phyloP scores from a whole-genome alignment of 768 basidiomycete species.

The Neoboletus magnificus region DNA sequence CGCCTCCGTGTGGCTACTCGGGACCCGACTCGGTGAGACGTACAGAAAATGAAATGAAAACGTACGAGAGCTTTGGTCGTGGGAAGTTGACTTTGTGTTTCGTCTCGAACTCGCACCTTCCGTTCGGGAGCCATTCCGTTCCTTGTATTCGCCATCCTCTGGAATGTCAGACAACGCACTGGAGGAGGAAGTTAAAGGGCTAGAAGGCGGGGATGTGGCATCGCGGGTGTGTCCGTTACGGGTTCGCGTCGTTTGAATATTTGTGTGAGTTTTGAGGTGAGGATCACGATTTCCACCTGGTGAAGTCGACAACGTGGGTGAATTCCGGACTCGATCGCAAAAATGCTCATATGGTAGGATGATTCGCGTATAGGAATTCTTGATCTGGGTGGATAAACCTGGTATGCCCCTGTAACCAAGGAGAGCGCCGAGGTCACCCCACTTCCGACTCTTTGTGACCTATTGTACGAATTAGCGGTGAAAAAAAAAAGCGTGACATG shows the following conservation, averaged over 20 bases:
- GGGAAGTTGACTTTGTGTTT: slow-evolving; percentile 48
- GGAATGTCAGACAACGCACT: slow-evolving; percentile 79
- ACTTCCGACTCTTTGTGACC: slow-evolving; percentile 83
- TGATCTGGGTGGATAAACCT: slow-evolving; percentile 82
- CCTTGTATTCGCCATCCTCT: slow-evolving; percentile 67
- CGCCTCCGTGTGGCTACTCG: slow-evolving; percentile 33
- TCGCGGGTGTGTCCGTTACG: slow-evolving; percentile 41
- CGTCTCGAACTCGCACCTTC: slow-evolving; percentile 45
- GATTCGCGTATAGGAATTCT: slow-evolving; percentile 85
- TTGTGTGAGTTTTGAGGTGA: slow-evolving; percentile 54
- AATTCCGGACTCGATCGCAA: slow-evolving; percentile 68
- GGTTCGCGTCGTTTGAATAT: slow-evolving; percentile 41
- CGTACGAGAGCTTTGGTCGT: slow-evolving; percentile 47
- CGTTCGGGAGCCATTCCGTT: slow-evolving; percentile 43
- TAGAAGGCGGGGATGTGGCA: slow-evolving; percentile 61
- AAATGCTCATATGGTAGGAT: slow-evolving; percentile 97
- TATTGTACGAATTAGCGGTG: slow-evolving; percentile 35
- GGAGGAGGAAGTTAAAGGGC: slow-evolving; percentile 73
- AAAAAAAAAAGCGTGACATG: slow-evolving; percentile 17
- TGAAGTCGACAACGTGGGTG: slow-evolving; percentile 44
- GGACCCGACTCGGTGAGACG: slow-evolving; percentile 17
- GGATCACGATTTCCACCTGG: slow-evolving; percentile 41
- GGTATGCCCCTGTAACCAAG: slow-evolving; percentile 82
- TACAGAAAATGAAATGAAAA: slow-evolving; percentile 5
- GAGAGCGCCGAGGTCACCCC: slow-evolving; percentile 80